Percentiles rank a stretch among this genome's conserved stretches.
Conservation (phyloP, 345 rosid species). For the Lumnitzera littorea region DNA sequence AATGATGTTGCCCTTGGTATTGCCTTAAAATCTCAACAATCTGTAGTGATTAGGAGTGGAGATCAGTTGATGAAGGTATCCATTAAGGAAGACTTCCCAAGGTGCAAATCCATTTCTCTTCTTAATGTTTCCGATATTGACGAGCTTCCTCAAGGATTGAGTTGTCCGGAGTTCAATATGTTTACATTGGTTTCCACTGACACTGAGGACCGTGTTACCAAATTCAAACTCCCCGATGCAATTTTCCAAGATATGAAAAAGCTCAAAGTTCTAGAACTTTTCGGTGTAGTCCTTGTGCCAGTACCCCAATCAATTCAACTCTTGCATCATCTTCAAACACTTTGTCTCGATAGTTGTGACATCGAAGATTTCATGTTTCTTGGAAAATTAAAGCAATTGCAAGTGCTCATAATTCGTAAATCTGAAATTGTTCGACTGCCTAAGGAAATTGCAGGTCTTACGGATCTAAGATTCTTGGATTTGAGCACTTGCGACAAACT, state of each 20-base stretch:
- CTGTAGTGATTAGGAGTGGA: no score
- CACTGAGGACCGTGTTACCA: neutral
- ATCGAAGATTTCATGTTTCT: slow-evolving; percentile 12
- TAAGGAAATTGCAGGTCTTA: slow-evolving; percentile 11
- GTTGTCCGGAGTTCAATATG: slow-evolving; percentile 14
- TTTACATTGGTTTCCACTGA: slow-evolving; percentile 4
- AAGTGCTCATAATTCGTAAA: slow-evolving; percentile 16
- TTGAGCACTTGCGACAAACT: slow-evolving; percentile 17
- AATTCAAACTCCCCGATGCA: slow-evolving; percentile 6
- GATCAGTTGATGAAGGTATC: no score
- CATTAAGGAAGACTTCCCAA: no score
- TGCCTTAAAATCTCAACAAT: no score
- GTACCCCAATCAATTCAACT: slow-evolving; percentile 11
- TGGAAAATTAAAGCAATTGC: slow-evolving; percentile 14
- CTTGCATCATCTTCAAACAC: slow-evolving; percentile 10
- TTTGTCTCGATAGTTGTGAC: slow-evolving; percentile 14
- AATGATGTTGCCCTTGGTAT: no score
- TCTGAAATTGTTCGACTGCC: slow-evolving; percentile 20
- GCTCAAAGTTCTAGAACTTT: slow-evolving; percentile 16
- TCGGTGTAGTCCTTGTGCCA: neutral
- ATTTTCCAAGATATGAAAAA: slow-evolving; percentile 14
- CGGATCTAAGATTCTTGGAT: slow-evolving; percentile 13
- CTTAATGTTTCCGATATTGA: neutral
- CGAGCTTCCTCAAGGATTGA: slow-evolving; percentile 12
- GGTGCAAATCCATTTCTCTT: no score